Conservation (phyloP, 2,329 filamentous ascomycete species). For the Phialophora chinensis region DNA sequence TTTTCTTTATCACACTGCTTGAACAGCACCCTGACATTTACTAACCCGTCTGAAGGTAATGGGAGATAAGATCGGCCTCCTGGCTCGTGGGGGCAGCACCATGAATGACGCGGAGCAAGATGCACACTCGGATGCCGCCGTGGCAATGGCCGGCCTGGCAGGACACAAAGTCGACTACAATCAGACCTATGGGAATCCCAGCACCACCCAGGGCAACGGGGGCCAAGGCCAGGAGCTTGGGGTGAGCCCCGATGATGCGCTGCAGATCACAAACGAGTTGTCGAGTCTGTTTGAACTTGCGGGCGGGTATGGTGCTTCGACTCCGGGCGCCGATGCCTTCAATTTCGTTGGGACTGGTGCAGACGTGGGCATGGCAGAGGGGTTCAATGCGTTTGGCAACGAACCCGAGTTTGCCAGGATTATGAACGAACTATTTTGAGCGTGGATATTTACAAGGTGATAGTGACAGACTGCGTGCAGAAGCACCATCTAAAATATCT, state of each 20-base stretch:
- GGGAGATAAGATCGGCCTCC: slow-evolving; percentile 65
- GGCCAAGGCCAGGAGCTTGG: slow-evolving; percentile 48
- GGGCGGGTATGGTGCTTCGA: slow-evolving; percentile 55
- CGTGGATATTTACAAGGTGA: background rate
- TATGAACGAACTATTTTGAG: slow-evolving; percentile 64
- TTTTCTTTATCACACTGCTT: too few species aligned
- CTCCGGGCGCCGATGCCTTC: slow-evolving; percentile 43
- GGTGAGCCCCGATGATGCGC: slow-evolving; percentile 62
- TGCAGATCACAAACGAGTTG: slow-evolving; percentile 66
- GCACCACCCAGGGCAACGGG: slow-evolving; percentile 39
- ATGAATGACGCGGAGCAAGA: slow-evolving; percentile 52
- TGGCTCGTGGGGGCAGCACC: slow-evolving; percentile 40
- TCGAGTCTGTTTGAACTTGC: slow-evolving; percentile 69
- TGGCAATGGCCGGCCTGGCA: slow-evolving; percentile 70
- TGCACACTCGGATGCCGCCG: slow-evolving; percentile 65
- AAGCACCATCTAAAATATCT: background rate
- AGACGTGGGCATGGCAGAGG: slow-evolving; percentile 36
- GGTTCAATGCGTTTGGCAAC: slow-evolving; percentile 51
- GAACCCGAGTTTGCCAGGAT: slow-evolving; percentile 67
- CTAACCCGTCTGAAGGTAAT: slow-evolving; percentile 39
- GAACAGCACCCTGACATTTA: too few species aligned
- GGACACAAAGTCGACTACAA: slow-evolving; percentile 66
- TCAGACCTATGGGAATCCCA: slow-evolving; percentile 51
- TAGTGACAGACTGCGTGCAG: background rate
- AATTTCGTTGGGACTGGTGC: slow-evolving; percentile 42